Percentiles rank a stretch among this genome's conserved stretches.
Evolutionary conservation across 2,329 filamentous ascomycete species (phyloP).

Genomic region (Fusarium sp.): DNA sequence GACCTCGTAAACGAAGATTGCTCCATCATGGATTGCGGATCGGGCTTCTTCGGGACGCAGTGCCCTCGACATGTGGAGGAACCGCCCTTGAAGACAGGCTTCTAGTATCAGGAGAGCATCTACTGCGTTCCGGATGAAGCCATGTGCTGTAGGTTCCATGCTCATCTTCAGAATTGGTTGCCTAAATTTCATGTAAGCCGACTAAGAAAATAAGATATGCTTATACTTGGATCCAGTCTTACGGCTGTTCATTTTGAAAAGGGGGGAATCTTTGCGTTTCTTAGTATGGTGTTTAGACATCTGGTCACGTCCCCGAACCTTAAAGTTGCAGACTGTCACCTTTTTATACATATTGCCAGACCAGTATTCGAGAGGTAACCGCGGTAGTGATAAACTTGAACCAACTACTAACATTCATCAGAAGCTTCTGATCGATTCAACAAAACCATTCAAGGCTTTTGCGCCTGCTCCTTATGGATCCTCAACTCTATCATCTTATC

Average conservation of each 20-base stretch:
- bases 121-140: not conserved
- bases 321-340: not conserved
- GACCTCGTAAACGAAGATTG: not conserved
- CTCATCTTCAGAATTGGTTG: not conserved
- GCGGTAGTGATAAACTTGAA: not conserved
- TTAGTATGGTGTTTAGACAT: not conserved
- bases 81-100: not conserved
- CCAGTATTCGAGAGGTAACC: not conserved
- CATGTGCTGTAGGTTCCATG: not conserved
- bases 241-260: not conserved
- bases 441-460: not conserved
- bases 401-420: not conserved
- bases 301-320: accelerated
- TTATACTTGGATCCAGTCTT: not conserved
- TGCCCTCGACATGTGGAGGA: not conserved
- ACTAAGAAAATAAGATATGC: too few relatives aligned
- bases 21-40: not conserved
- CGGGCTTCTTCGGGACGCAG: not conserved
- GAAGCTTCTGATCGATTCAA: not conserved
- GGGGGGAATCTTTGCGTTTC: not conserved
- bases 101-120: not conserved
- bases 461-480: not conserved
- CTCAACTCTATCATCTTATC: not conserved
- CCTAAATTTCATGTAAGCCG: not conserved
- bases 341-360: not conserved